Evolutionary conservation across 495 filamentous ascomycete species (phyloP).

Genomic region (Neurospora hispaniola): DNA sequence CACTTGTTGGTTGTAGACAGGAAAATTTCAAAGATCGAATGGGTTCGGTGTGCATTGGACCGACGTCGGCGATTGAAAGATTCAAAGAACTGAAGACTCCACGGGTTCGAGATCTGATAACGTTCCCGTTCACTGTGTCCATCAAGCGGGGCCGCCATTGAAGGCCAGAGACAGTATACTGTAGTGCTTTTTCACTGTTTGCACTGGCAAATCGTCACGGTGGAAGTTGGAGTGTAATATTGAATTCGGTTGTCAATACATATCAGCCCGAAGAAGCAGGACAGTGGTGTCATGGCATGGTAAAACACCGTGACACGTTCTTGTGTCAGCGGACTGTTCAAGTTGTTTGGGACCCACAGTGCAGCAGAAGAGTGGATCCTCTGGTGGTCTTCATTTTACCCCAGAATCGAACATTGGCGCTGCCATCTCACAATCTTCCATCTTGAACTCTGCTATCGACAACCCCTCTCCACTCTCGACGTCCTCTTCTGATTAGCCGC

Average conservation of each 20-base stretch:
- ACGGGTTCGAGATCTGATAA: background rate
- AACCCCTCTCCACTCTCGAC: background rate
- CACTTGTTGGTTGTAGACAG: background rate
- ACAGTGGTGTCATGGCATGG: background rate
- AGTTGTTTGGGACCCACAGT: background rate
- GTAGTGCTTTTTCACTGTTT: too few relatives aligned
- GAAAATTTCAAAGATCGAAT: background rate
- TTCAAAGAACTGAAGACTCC: background rate
- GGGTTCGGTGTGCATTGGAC: background rate
- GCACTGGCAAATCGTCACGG: too few relatives aligned
- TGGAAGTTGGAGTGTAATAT: background rate
- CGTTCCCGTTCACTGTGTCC: background rate
- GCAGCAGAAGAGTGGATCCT: background rate
- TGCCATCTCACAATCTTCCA: constrained; percentile 6
- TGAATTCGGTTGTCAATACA: background rate
- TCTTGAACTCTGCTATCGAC: background rate
- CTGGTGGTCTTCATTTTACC: constrained; percentile 4
- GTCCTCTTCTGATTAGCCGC: background rate
- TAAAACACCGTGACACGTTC: background rate
- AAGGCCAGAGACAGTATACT: too few relatives aligned
- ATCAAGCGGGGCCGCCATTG: background rate
- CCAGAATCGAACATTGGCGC: constrained; percentile 12
- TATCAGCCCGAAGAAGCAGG: background rate
- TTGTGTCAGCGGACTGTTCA: background rate
- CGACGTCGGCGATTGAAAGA: background rate